These are phyloP conservation scores for Herpetomonas tarakana DNA, from an alignment of 208 protist genomes.

Conservation along the genomic window DNA sequence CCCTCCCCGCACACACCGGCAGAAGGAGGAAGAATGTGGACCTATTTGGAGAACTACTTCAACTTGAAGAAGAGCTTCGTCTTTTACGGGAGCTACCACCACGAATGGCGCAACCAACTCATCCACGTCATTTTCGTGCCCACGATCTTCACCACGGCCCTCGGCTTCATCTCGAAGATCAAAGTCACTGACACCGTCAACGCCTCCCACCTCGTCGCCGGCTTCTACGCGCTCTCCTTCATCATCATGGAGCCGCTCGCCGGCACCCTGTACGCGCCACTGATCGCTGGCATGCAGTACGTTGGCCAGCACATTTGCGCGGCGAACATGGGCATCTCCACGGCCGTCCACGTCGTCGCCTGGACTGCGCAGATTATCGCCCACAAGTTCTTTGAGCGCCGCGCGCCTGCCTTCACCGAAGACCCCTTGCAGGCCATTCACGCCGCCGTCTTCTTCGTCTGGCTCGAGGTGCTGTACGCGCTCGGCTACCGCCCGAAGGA, in stretches of 20 bases:
- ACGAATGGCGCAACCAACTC: constrained; percentile 56
- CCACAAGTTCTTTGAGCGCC: constrained; percentile 47
- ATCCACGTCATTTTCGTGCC: constrained; percentile 79
- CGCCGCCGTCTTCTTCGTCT: constrained; percentile 68
- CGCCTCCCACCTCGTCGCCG: constrained; percentile 38
- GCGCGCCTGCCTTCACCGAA: constrained; percentile 70
- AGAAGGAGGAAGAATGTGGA: constrained; percentile 16
- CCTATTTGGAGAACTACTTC: constrained; percentile 54
- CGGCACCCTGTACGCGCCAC: constrained; percentile 41
- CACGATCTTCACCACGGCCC: constrained; percentile 59
- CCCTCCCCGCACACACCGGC: too few species aligned
- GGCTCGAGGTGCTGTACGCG: constrained; percentile 70
- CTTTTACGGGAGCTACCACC: constrained; percentile 74
- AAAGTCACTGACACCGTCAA: constrained; percentile 30
- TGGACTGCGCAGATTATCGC: constrained; percentile 65
- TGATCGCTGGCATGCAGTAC: constrained; percentile 42
- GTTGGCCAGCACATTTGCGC: constrained; percentile 22
- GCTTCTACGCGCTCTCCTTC: constrained; percentile 50
- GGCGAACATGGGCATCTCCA: constrained; percentile 18
- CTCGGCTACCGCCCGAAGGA: constrained; percentile 60
- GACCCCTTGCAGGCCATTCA: constrained; percentile 71
- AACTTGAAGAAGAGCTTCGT: constrained; percentile 61
- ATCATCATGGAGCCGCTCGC: constrained; percentile 60
- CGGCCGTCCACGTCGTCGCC: constrained; percentile 37
- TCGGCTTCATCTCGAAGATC: constrained; percentile 41